Evolutionary conservation across 345 rosid genomes (phyloP).

Genomic region (Sisymbrium irio): DNA sequence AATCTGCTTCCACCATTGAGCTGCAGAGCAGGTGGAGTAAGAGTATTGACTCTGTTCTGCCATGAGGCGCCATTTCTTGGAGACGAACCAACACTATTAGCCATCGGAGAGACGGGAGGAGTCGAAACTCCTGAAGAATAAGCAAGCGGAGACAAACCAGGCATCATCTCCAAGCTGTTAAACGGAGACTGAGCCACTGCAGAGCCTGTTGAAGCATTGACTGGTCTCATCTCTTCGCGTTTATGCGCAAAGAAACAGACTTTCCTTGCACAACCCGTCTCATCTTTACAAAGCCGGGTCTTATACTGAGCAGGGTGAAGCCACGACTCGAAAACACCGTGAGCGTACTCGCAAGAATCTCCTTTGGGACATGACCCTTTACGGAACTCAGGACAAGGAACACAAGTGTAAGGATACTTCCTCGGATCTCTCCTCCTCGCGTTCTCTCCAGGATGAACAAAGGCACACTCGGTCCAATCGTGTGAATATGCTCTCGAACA

Average conservation of each 20-base stretch:
- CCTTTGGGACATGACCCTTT: constrained; percentile 88
- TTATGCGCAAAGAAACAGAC: constrained; percentile 98
- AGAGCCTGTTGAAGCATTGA: constrained; percentile 88
- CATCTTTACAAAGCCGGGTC: constrained; percentile 96
- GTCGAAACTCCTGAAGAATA: constrained; percentile 60
- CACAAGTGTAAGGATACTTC: constrained; percentile 91
- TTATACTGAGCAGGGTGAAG: constrained; percentile 96
- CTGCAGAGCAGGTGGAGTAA: constrained; percentile 56
- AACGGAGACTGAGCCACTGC: constrained; percentile 54
- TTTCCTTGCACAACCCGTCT: constrained; percentile 77
- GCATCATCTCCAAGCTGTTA: constrained; percentile 53
- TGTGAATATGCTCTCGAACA: constrained; percentile 98
- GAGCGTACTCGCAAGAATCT: constrained; percentile 93
- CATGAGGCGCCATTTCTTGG: constrained; percentile 43
- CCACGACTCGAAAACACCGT: constrained; percentile 99
- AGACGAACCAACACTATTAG: constrained; percentile 20
- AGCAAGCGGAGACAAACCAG: constrained; percentile 51
- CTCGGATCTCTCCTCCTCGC: constrained; percentile 96
- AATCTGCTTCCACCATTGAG: constrained; percentile 69
- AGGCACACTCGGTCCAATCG: constrained; percentile 98
- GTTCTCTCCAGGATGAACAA: constrained; percentile 97
- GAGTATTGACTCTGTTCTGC: constrained; percentile 69
- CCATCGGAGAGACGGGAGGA: constrained; percentile 52
- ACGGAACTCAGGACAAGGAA: constrained; percentile 96
- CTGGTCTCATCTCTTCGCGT: constrained; percentile 87